phyloP scores from a whole-genome alignment of 805 yeast species.

The Hanseniaspora jakobsenii region DNA sequence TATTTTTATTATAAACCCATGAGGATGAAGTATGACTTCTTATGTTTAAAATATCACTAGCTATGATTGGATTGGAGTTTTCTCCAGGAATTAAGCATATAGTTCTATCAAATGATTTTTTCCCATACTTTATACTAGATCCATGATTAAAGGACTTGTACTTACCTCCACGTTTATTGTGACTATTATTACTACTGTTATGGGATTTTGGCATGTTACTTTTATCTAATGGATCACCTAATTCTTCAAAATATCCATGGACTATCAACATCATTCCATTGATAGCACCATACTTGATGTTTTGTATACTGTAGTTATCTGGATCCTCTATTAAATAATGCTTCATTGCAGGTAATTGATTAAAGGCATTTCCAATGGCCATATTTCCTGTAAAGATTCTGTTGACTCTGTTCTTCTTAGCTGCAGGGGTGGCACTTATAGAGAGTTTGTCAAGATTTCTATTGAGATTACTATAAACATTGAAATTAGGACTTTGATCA shows the following conservation, averaged over 20 bases:
- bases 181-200: conserved; percentile 23
- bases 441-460: conserved; percentile 44
- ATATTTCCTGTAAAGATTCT: conserved; percentile 61
- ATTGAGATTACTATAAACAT: conserved; percentile 58
- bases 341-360: conserved; percentile 61
- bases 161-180: conserved; percentile 19
- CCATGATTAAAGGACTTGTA: conserved; percentile 23
- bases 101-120: conserved; percentile 76
- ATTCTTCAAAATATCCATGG: conserved; percentile 78
- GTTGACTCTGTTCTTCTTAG: conserved; percentile 41
- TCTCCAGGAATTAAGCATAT: conserved; percentile 58
- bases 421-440: conserved; percentile 36
- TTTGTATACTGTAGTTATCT: conserved; percentile 60
- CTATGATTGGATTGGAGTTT: conserved; percentile 64
- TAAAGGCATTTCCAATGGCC: conserved; percentile 48
- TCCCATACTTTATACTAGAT: conserved; percentile 28
- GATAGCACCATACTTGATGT: conserved; percentile 56
- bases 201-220: conserved; percentile 21
- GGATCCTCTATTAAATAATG: conserved; percentile 60
- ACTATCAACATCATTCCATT: conserved; percentile 65
- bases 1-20: conserved; percentile 33
- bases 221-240: conserved; percentile 39
- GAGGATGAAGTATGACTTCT: conserved; percentile 50
- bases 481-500: conserved; percentile 38
- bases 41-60: conserved; percentile 67